Base-by-base conservation (phyloP, 768 basidiomycete genomes). In the Paxillus involutus region DNA sequence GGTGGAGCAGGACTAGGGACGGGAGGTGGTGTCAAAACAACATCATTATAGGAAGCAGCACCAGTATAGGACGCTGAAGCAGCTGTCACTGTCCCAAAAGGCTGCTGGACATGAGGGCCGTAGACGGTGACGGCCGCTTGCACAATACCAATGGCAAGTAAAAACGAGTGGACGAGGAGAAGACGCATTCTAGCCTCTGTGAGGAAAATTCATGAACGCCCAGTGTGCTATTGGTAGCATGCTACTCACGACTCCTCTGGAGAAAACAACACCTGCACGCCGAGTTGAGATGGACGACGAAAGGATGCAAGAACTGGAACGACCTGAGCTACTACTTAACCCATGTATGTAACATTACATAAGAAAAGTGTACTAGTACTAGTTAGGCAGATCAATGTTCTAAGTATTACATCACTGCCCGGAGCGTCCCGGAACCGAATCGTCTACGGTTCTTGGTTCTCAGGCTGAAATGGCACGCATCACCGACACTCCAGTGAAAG, bases 41-140 rank as follows among this genome's bases (percentile, higher is more conserved):
- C 79, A 43, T 76, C 70, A 63, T 87, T 79, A 64, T 84, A 84
- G 0, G 80, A 80, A 4, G 81, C 77, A 4, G 72, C 62, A 2
- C 74, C 72, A 0, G 76, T 83, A 56, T 79, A 82, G 9, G 61
- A 67, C 4, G 77, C 72, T 24, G 74, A 67, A 3, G 68, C 51
- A 8, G 74, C 75, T n/a, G 71, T 65, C 4, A 59, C 64, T 13
- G 71, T 68, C 9, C 69, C 62, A n/a, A 59, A 36, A 16, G 65
- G 57, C 36, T 52, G 52, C 48, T 65, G 68, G n/a, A 52, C 59
- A 12, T 69, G 62, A 29, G 58, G 65, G n/a, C 57, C 52, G 42
- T 70, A 63, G 33, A 57, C 57, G 13, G 57, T 64, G 24, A 68
- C 54, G 29, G 56, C 49, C 21, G 61, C 64, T 26, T 26, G 41